Evolutionary conservation across 768 basidiomycete genomes (phyloP).

Genomic region (Clavulina sp.): DNA sequence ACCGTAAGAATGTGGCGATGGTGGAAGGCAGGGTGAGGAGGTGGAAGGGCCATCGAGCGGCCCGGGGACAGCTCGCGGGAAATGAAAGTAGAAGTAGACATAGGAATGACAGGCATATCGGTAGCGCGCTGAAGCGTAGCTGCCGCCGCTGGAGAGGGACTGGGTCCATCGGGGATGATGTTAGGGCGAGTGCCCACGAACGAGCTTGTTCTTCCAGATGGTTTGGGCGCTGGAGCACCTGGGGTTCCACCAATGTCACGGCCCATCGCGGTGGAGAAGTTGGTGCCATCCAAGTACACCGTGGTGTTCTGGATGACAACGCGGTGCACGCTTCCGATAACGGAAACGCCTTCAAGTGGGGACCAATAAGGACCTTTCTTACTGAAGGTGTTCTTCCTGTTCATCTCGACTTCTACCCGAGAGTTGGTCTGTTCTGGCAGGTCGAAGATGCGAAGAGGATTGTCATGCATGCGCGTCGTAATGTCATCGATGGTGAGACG

Average conservation of each 20-base stretch:
- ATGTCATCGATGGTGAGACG: slow-evolving; percentile 72
- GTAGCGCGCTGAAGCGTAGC: slow-evolving; percentile 5
- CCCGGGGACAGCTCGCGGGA: slow-evolving; percentile 4
- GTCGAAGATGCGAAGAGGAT: slow-evolving; percentile 81
- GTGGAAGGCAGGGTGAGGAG: slow-evolving; percentile 73
- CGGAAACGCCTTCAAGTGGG: slow-evolving; percentile 43
- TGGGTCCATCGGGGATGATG: not conserved
- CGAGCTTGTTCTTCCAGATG: slow-evolving; percentile 12
- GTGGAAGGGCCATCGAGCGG: slow-evolving; percentile 25
- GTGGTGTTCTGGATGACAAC: slow-evolving; percentile 85
- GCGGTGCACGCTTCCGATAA: slow-evolving; percentile 69
- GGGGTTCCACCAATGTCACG: slow-evolving; percentile 54
- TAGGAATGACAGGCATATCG: slow-evolving; percentile 16
- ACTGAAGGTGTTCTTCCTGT: slow-evolving; percentile 45
- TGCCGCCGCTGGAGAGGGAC: slow-evolving; percentile 1
- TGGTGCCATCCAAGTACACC: slow-evolving; percentile 68
- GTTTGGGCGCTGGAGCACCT: slow-evolving; percentile 25
- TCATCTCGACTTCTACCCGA: slow-evolving; percentile 82
- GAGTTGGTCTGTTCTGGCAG: slow-evolving; percentile 75
- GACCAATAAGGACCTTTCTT: slow-evolving; percentile 51
- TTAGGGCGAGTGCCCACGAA: not conserved
- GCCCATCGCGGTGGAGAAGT: slow-evolving; percentile 42
- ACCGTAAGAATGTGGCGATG: slow-evolving; percentile 86
- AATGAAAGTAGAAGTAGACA: slow-evolving; percentile 13
- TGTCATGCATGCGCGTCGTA: slow-evolving; percentile 69